A percentile compares a stretch with the other conserved stretches of the same genome.
phyloP scores from a whole-genome alignment of 1,284 basidiomycete species.

The Ustilago shanxiensis region DNA sequence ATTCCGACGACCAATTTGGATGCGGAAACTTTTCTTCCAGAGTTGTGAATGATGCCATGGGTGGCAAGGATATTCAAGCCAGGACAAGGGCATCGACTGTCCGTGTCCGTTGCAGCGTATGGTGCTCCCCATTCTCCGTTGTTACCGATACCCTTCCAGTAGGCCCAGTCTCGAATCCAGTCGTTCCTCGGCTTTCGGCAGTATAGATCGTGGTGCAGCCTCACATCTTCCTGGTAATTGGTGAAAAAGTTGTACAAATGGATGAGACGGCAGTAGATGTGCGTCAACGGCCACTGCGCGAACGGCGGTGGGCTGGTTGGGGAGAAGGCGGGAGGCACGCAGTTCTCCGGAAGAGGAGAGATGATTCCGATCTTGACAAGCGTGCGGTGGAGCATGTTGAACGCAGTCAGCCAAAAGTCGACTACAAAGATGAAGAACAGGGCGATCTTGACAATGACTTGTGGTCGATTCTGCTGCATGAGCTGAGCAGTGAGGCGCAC shows the following conservation, averaged over 20 bases:
- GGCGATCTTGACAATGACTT: constrained; percentile 28
- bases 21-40: constrained; percentile 28
- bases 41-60: constrained; percentile 34
- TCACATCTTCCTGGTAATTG: constrained; percentile 23
- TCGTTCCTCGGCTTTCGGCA: constrained; percentile 38
- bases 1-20: constrained; percentile 41
- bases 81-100: constrained; percentile 41
- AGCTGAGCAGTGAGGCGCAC: constrained; percentile 33
- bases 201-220: constrained; percentile 39
- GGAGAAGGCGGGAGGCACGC: constrained; percentile 43
- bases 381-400: constrained; percentile 32
- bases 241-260: constrained; percentile 38
- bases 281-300: constrained; percentile 35
- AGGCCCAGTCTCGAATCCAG: constrained; percentile 49
- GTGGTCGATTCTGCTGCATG: constrained; percentile 40
- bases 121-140: constrained; percentile 42
- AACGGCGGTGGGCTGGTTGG: constrained; percentile 44
- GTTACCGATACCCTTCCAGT: constrained; percentile 44
- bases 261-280: constrained; percentile 44
- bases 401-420: constrained; percentile 31
- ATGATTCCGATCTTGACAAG: constrained; percentile 38
- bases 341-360: constrained; percentile 19
- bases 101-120: constrained; percentile 26
- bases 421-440: constrained; percentile 34
- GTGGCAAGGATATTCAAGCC: constrained; percentile 48